Evolutionary conservation across 2,329 filamentous ascomycete genomes (phyloP), one percentile per base, ranked within the genome.

Genomic region (Nigrospora sphaerica): DNA sequence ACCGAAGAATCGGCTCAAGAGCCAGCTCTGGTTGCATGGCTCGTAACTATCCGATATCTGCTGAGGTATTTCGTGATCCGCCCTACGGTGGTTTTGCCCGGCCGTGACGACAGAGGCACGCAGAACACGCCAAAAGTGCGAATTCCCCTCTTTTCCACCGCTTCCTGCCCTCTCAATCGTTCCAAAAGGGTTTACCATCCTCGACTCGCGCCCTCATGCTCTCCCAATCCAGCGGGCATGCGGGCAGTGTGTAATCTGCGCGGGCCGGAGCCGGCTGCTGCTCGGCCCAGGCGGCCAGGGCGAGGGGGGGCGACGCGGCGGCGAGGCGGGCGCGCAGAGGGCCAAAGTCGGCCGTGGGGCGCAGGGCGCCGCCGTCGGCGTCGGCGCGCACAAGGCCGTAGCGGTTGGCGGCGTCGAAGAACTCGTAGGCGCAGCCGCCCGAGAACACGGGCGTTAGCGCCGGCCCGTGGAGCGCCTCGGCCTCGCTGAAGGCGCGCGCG

Each of bases 371-470:
- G 18, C 46, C 18, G 14, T 37, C 34, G 9, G 36, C 32, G 32
- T 13, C n/a, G 28, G 19, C 36, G 3, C 46, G 16, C 6, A 80
- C 72, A 10, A 81, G 65, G 42, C 68, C 68, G 45, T 61, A 65
- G n/a, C 61, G 53, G 46, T 70, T 69, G 6, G 64, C 52, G 48
- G 78, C 77, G 54, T 80, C 65, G n/a, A 73, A 74, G 62, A 73
- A 83, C 57, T 83, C 78, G 62, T 81, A 82, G 17, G 81, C 76
- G 28, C 83, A 65, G 45, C 79, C 80, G 43, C 80, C 80, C 31
- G 74, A 78, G 46, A 83, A 70, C 9, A 73, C 65, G 6, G 68
- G 54, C 14, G 64, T 75, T 75, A 83, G 81, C 35, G 74, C 56
- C 11, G 70, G 64, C 10, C 76, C 72, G 58, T 81, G 82, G 37